Base-by-base conservation (phyloP, 805 yeast species). In the Tetrapisispora iriomotensis region DNA sequence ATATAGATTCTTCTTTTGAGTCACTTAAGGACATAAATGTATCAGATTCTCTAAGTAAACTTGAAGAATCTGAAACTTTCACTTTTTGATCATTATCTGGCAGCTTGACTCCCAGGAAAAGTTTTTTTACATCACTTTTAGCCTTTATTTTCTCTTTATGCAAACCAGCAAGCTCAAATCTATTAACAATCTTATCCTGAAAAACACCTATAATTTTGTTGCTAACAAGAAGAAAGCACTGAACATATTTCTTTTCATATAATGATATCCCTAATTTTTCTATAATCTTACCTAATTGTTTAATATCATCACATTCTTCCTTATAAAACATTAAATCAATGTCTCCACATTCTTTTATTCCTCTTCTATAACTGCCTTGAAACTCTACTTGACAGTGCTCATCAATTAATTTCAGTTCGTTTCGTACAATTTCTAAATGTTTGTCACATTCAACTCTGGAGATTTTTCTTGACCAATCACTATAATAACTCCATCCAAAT, bases 401-500 rank as follows among this genome's bases (percentile, higher is more conserved):
- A 21, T 57, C 58, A 3, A 59, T 40, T 5, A 19, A 15, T 17
- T 37, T 22, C 10, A 58, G 23, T 28, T 45, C 47, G 15, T 42
- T 31, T 24, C 40, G 35, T 1, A 59, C 47, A 9, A 46, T 40
- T 10, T 44, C 22, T 9, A 50, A 38, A 40, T 54, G 56, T n/a
- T 33, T 23, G 13, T 42, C 46, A 37, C 57, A 51, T 41, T 56
- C 64, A 10, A 34, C 39, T 31, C 62, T 43, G 2, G 50, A 38
- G 4, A 59, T 54, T 9, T 37, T 38, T 24, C 33, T 42, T 17
- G 40, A 34, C 64, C 64, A 59, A 33, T 59, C 64, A 15, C 55
- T 54, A 40, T 50, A 59, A 38, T 49, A 59, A 2, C 52, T 45
- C 60, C 60, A 58, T 10, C 64, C 64, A 43, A 48, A 53, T 23